Evolutionary conservation across 129 eudicot genomes (phyloP), one percentile per base, ranked within the genome.

Genomic region (Pittosporum tobira): DNA sequence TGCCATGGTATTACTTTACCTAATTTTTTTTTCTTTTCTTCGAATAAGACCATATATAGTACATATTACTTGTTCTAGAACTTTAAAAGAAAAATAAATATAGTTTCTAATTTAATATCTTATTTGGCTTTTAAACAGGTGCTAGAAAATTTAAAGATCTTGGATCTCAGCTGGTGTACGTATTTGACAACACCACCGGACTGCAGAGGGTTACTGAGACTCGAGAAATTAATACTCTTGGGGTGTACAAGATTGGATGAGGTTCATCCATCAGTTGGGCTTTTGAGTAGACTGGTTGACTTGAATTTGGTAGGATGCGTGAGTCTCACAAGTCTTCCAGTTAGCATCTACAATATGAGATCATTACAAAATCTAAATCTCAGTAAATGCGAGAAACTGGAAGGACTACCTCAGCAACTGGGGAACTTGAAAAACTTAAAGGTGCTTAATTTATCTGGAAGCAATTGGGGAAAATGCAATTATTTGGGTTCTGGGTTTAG

Each of bases 251-350:
- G 40, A 5, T 42, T 61, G n/a, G 15, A 10, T 13, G 65, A 42
- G 34, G 64, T 59, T 40, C 64, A 59, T 15, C 15, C 1, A 19
- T 59, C 64, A 5, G 5, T 59, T 61, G 65, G 53, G 13, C 11
- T 13, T 26, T 38, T 61, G 16, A 61, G 7, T 10, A 42, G 13
- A 11, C 65, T 61, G 14, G 38, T 43, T 0, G 3, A 2, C n/a
- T 4, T 61, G 16, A 44, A 26, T 47, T 19, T 47, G 10, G 19
- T 4, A 3, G 10, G 14, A 16, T 47, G 52, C 13, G 5, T 1
- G 4, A 42, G 21, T 1, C 65, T 61, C 8, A 43, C 3, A 22
- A 61, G 28, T 15, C 20, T 61, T 22, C 53, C 65, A 22, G 26
- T 7, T 2, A 24, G 0, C 20, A 61, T 61, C 19, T 47, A 24